phyloP scores from a whole-genome alignment of 495 filamentous ascomycete genomes.

The Penicillium verhagenii region DNA sequence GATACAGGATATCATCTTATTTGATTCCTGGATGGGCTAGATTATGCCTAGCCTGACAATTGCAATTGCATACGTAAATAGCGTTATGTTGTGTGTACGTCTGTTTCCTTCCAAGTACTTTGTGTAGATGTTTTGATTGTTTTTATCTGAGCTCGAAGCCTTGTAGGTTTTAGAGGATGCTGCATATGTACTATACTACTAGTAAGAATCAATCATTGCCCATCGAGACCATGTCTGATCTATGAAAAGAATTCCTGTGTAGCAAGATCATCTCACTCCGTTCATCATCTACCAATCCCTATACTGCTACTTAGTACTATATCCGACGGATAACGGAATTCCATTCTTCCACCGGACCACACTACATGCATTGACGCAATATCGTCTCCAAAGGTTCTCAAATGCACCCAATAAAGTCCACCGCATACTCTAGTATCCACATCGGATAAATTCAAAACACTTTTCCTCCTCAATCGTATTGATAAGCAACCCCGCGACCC shows the following conservation, averaged over 20 bases:
- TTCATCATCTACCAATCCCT: too few relatives aligned
- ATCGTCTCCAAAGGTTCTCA: not conserved
- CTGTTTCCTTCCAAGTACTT: too few relatives aligned
- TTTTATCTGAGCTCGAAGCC: not conserved
- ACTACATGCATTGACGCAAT: not conserved
- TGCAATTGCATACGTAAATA: not conserved
- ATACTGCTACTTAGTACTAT: too few relatives aligned
- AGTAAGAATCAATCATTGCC: too few relatives aligned
- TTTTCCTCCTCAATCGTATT: conserved; percentile 11
- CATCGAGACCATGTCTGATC: too few relatives aligned
- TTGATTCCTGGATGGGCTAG: not conserved
- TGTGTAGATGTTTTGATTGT: too few relatives aligned
- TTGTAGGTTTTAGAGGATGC: not conserved
- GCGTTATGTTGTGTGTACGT: too few relatives aligned
- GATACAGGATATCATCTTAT: not conserved
- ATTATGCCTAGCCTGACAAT: not conserved
- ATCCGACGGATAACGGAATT: not conserved
- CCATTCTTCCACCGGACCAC: not conserved
- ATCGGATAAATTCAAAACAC: not conserved
- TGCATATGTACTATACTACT: too few relatives aligned
- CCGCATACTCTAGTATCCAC: too few relatives aligned
- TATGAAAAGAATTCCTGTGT: too few relatives aligned
- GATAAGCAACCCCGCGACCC: conserved; percentile 26
- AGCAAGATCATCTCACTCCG: too few relatives aligned
- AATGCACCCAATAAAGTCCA: not conserved